Conservation (phyloP, 2,329 filamentous ascomycete species). For the Arthrobotrys conoides region DNA sequence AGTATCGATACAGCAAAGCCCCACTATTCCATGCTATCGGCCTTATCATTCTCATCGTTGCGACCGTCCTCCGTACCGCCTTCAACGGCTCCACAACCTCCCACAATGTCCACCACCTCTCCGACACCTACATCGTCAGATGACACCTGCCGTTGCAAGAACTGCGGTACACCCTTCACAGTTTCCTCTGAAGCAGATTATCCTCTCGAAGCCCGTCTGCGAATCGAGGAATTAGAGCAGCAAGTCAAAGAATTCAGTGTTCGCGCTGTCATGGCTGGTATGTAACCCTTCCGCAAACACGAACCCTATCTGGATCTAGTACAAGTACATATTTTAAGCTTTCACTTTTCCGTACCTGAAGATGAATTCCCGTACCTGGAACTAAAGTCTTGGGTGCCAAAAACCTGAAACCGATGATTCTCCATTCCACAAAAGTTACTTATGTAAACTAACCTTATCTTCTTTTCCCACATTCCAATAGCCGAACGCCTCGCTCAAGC, state of each 20-base stretch:
- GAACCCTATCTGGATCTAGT: not conserved
- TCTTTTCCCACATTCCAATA: constrained; percentile 58
- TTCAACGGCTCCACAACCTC: constrained; percentile 5
- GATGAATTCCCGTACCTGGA: not conserved
- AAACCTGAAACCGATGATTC: constrained; percentile 18
- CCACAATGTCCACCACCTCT: not conserved
- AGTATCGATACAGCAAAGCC: not conserved
- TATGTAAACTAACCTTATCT: constrained; percentile 19
- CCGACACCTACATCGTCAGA: constrained; percentile 5
- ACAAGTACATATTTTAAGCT: not conserved
- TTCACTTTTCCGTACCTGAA: not conserved
- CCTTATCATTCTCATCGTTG: constrained; percentile 18
- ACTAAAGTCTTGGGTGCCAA: not conserved
- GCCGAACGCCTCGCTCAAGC: constrained; percentile 77
- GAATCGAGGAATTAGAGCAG: constrained; percentile 78
- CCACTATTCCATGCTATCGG: not conserved
- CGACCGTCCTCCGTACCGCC: not conserved
- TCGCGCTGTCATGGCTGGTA: constrained; percentile 77
- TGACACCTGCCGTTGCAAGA: constrained; percentile 61
- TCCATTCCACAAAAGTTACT: not conserved
- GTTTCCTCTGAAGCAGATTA: constrained; percentile 62
- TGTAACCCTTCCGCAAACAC: constrained; percentile 62
- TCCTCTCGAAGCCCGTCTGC: constrained; percentile 73
- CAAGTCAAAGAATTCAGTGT: constrained; percentile 79
- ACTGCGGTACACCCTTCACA: constrained; percentile 64